Base-by-base conservation (phyloP, 2,329 filamentous ascomycete genomes). In the Nectriaceae sp. region DNA sequence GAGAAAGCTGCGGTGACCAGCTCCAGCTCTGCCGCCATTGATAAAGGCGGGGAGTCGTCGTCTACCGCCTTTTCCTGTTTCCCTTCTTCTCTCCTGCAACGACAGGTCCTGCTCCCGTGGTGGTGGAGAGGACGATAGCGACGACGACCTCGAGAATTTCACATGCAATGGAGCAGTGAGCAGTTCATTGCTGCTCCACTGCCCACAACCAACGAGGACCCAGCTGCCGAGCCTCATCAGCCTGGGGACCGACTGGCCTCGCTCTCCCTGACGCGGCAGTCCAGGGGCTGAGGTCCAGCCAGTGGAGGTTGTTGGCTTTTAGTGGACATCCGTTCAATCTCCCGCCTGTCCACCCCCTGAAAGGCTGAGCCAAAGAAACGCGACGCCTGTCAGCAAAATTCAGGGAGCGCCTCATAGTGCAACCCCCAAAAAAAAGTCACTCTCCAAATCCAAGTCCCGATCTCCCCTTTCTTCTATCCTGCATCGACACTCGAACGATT, bases 31-130 rank as follows among this genome's bases (percentile, higher is more conserved):
- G 24, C 24, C 24, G 46, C 33, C 33, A 42, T 46, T 46, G 42
- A 46, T 41, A 52, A 56, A 54, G 52, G 45, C 55, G 55, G 55
- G 56, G 50, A 35, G 10, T 36, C 33, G 33, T 19, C 33, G 11
- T 31, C 18, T 48, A 48, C 47, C 49, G 47, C 42, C 45, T 56
- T 49, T 53, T 53, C 42, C 33, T 47, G 21, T 47, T 38, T 29
- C 20, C 38, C 31, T 40, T 48, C 47, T 41, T 44, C 42, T 37
- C 40, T 38, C 37, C 35, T n/a, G n/a, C n/a, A n/a, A n/a, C n/a
- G n/a, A n/a, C n/a, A n/a, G n/a, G 21, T 42, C 40, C 26, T 41
- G 36, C 33, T 44, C 16, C 38, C 47, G 33, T 16, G 8, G n/a
- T 36, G 8, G 33, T 10, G 33, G n/a, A 19, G 33, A 36, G 13